Conservation (phyloP, 371 early-diverging fungal species). For the Encephalitozoon intestinalis region DNA sequence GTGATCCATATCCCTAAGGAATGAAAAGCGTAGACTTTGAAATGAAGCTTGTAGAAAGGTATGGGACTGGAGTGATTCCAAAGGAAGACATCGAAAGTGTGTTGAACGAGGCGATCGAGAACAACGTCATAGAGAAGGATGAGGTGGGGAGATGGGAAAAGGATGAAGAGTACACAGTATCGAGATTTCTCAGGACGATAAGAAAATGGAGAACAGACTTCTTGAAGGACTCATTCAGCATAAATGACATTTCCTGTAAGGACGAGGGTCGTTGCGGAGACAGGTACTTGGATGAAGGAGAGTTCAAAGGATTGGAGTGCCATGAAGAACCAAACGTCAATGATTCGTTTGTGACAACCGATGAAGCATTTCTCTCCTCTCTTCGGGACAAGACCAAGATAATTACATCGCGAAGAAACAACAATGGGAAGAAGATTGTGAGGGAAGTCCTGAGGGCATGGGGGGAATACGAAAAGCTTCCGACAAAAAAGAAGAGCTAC, state of each 20-base stretch:
- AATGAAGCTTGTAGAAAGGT: conserved; percentile 8
- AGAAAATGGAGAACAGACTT: not conserved
- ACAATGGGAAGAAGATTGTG: not conserved
- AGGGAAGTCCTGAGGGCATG: not conserved
- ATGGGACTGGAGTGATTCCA: conserved; percentile 13
- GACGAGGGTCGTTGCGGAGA: not conserved
- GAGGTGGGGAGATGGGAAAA: not conserved
- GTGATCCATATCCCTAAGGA: not conserved
- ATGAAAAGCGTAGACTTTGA: conserved; percentile 24
- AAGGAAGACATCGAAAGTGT: conserved; percentile 8
- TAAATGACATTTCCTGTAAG: not conserved
- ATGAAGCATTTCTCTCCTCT: not conserved
- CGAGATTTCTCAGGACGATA: not conserved
- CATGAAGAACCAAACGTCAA: not conserved
- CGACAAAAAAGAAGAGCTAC: not conserved
- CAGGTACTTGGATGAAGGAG: not conserved
- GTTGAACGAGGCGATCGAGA: not conserved
- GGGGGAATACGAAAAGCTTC: not conserved
- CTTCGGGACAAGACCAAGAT: not conserved
- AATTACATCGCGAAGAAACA: not conserved
- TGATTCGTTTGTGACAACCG: not conserved
- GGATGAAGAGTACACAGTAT: not conserved
- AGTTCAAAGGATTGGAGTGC: not conserved
- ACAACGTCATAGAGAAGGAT: not conserved
- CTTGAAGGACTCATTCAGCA: not conserved